Evolutionary conservation across 1,284 basidiomycete genomes (phyloP).

Genomic region (Phenoliferia sp.): DNA sequence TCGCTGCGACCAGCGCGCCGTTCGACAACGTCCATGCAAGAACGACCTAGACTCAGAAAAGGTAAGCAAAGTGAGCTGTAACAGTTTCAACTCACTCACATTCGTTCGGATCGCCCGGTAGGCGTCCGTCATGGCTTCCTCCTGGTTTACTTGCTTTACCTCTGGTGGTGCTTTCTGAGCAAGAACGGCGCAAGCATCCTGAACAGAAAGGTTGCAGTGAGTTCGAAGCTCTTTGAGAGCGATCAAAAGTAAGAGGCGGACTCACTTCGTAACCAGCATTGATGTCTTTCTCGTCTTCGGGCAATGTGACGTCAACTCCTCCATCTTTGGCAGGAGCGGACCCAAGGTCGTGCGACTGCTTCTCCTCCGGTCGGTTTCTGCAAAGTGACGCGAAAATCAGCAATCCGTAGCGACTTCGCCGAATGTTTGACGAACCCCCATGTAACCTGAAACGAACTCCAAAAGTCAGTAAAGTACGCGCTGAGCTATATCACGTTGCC

Average conservation of each 20-base stretch:
- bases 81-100: conserved; percentile 41
- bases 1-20: conserved; percentile 65
- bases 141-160: conserved; percentile 57
- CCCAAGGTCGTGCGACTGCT: conserved; percentile 28
- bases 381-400: neutral
- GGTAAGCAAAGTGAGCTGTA: conserved; percentile 9
- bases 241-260: neutral
- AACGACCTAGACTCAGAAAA: conserved; percentile 50
- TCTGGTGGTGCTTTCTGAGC: conserved; percentile 65
- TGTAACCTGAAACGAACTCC: conserved; percentile 5
- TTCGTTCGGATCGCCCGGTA: conserved; percentile 84
- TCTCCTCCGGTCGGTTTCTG: conserved; percentile 39
- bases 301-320: conserved; percentile 74
- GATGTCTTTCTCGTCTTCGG: conserved; percentile 77
- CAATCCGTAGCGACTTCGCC: conserved; percentile 1
- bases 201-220: conserved; percentile 10
- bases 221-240: no score
- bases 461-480: neutral
- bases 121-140: conserved; percentile 76
- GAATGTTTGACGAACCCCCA: conserved; percentile 13
- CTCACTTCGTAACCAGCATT: conserved; percentile 66
- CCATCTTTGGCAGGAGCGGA: conserved; percentile 44
- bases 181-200: conserved; percentile 70
- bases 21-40: conserved; percentile 80
- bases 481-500: conserved; percentile 2